Base-by-base conservation (phyloP, 106 monocot species). In the Agapanthus africanus region DNA sequence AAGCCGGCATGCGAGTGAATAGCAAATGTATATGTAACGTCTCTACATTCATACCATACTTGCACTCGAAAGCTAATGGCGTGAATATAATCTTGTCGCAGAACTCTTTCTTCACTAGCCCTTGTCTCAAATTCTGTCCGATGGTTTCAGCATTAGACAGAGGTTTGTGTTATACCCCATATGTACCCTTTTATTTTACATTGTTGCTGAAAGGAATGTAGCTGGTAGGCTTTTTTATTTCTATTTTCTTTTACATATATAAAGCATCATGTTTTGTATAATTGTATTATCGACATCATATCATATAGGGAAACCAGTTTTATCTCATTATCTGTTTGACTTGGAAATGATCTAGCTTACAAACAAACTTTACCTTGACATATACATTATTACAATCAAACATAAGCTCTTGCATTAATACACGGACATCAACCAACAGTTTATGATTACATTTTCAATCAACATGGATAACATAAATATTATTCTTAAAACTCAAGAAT, bases 1-100 rank as follows among this genome's bases (percentile, higher is more conserved):
- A 86, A 79, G 76, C 71, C 81, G 21, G 85, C 85, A 27, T 86
- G 81, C 63, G 81, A 86, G 69, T 86, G 61, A 46, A 37, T 18
- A 23, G 14, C 25, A 21, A 46, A 47, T 67, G 41, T 40, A 66
- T 25, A 41, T 40, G 30, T 23, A 1, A 8, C n/a, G 11, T 41
- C 11, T 66, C 35, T 35, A 36, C 35, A 34, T 61, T 61, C 35
- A 19, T 61, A 32, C 61, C 35, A 33, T 15, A 2, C 33, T 32
- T 59, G 33, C 33, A n/a, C 15, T 10, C 35, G 36, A 34, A 59
- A 61, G 22, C 61, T 61, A 19, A 61, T 3, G 19, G 19, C 36
- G 61, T 34, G 36, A 61, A 61, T 61, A 34, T 34, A 18, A 19
- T 27, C 34, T 35, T 36, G 35, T 34, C 23, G 35, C 33, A 61